Conservation (phyloP, 2,329 filamentous ascomycete species). For the Alternaria sp. region DNA sequence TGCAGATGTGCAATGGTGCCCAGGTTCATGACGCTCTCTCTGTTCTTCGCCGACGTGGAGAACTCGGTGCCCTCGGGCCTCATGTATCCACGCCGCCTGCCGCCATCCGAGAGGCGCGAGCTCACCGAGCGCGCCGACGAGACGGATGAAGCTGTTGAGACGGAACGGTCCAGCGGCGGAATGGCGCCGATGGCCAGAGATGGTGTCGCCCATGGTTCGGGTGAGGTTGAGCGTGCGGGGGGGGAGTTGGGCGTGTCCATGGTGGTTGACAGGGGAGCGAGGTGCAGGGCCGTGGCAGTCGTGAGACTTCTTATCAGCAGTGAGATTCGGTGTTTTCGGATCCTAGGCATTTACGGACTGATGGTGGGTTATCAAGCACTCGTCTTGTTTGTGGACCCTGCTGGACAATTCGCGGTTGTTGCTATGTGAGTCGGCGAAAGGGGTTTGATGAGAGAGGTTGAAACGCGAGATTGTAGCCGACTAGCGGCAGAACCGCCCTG, state of each 20-base stretch:
- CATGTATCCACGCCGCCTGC: constrained; percentile 80
- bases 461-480: constrained; percentile 37
- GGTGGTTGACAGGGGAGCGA: constrained; percentile 27
- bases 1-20: constrained; percentile 97
- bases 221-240: constrained; percentile 60
- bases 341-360: constrained; percentile 24
- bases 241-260: constrained; percentile 54
- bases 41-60: constrained; percentile 84
- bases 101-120: constrained; percentile 58
- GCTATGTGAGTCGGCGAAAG: constrained; percentile 31
- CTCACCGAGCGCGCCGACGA: constrained; percentile 69
- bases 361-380: constrained; percentile 16
- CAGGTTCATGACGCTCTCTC: constrained; percentile 94
- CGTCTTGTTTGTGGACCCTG: constrained; percentile 22
- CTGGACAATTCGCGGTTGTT: constrained; percentile 38
- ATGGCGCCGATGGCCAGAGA: constrained; percentile 68
- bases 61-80: constrained; percentile 88
- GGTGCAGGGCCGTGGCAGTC: constrained; percentile 23
- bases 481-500: constrained; percentile 32
- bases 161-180: constrained; percentile 67
- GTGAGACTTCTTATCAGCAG: constrained; percentile 25
- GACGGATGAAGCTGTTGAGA: constrained; percentile 67
- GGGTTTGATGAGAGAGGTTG: constrained; percentile 25
- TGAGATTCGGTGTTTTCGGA: constrained; percentile 25
- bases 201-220: constrained; percentile 70